phyloP scores from a whole-genome alignment of 1,284 basidiomycete species.

The Heterobasidion annosum region DNA sequence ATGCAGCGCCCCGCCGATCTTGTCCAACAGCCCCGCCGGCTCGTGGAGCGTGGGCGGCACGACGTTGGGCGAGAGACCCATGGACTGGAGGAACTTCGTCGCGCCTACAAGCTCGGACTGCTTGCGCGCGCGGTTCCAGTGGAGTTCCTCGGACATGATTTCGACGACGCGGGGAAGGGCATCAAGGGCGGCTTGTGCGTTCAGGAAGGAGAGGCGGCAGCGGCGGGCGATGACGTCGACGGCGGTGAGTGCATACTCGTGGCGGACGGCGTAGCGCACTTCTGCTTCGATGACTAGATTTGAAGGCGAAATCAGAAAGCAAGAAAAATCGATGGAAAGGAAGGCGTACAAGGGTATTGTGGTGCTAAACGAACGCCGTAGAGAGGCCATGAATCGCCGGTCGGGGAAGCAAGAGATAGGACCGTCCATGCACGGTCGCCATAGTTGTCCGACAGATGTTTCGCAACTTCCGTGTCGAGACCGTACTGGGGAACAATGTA shows the following conservation, averaged over 20 bases:
- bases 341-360: conserved; percentile 66
- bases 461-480: conserved; percentile 86
- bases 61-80: conserved; percentile 57
- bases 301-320: background rate
- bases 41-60: conserved; percentile 20
- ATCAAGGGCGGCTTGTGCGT: conserved; percentile 81
- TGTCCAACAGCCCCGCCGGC: conserved; percentile 26
- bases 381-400: conserved; percentile 77
- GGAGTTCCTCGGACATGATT: conserved; percentile 84
- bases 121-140: conserved; percentile 61
- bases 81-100: conserved; percentile 61
- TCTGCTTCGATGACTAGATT: conserved; percentile 82
- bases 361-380: conserved; percentile 74
- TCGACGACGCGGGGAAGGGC: conserved; percentile 84
- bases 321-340: background rate
- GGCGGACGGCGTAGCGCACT: conserved; percentile 81
- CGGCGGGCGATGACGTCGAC: conserved; percentile 91
- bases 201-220: conserved; percentile 88
- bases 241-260: conserved; percentile 90
- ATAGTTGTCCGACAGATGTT: conserved; percentile 89
- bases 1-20: conserved; percentile 6
- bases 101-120: conserved; percentile 52
- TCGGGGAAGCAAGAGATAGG: conserved; percentile 72
- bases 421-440: conserved; percentile 97
- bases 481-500: conserved; percentile 50